Percentiles rank a stretch among this genome's conserved stretches.
Conservation (phyloP, 2,329 filamentous ascomycete genomes). For the Phialophora chinensis region DNA sequence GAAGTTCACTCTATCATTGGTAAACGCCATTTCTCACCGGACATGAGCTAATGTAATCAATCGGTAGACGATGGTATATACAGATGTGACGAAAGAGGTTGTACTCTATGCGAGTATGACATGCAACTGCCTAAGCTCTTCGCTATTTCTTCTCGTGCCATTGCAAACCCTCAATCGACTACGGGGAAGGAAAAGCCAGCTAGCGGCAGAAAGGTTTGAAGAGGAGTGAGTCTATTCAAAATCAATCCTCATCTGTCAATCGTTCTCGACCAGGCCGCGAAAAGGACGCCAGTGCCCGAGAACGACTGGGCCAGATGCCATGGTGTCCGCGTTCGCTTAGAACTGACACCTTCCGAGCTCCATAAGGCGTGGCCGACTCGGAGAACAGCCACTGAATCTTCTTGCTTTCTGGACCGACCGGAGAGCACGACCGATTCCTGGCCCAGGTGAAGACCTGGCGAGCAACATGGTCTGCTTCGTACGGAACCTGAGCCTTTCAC, state of each 20-base stretch:
- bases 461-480: neutral
- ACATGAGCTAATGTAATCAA: no score
- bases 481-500: neutral
- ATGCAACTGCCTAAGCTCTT: neutral
- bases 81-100: no score
- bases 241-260: neutral
- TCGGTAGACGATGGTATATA: no score
- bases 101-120: no score
- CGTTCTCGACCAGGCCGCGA: neutral
- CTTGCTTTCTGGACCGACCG: neutral
- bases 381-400: neutral
- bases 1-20: no score
- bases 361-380: neutral
- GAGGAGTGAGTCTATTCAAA: neutral
- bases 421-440: neutral
- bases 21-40: no score
- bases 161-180: neutral
- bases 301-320: neutral
- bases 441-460: neutral
- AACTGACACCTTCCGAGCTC: neutral
- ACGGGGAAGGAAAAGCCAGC: neutral
- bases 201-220: neutral
- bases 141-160: neutral
- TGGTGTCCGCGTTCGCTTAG: neutral
- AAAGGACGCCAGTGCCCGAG: neutral